phyloP scores from a whole-genome alignment of 768 basidiomycete genomes.

The Botryobasidium botryosum region DNA sequence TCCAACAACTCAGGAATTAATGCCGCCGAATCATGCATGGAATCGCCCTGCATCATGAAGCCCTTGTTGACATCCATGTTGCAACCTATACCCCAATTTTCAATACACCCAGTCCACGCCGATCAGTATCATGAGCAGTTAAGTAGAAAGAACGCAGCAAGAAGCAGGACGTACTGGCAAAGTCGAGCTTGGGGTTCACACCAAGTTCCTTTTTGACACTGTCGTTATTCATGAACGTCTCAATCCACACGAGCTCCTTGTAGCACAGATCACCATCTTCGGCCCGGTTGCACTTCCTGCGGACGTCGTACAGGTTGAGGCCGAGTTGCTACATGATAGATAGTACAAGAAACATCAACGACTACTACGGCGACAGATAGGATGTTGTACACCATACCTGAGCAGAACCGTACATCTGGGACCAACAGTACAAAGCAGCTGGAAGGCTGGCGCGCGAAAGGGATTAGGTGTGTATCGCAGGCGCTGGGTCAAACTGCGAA shows the following conservation, averaged over 20 bases:
- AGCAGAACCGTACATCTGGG: conserved; percentile 52
- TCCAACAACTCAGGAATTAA: conserved; percentile 70
- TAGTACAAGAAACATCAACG: conserved; percentile 1
- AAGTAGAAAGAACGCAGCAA: conserved; percentile 22
- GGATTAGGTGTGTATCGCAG: neutral
- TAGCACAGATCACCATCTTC: conserved; percentile 36
- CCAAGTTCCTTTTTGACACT: conserved; percentile 67
- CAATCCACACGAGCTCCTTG: conserved; percentile 70
- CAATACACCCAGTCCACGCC: too few relatives aligned
- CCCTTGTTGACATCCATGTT: conserved; percentile 56
- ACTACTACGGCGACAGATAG: neutral
- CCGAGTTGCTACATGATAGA: conserved; percentile 39
- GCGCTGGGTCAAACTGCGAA: neutral
- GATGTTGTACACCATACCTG: conserved; percentile 31
- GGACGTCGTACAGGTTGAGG: conserved; percentile 80
- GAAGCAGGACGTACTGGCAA: too few relatives aligned
- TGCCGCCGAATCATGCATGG: conserved; percentile 62
- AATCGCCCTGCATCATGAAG: conserved; percentile 71
- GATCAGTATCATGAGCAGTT: too few relatives aligned
- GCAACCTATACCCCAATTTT: too few relatives aligned
- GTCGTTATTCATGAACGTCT: conserved; percentile 69
- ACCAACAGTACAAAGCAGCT: conserved; percentile 64
- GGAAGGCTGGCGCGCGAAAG: conserved; percentile 30
- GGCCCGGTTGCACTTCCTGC: conserved; percentile 59
- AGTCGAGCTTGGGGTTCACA: conserved; percentile 38